phyloP scores from a whole-genome alignment of 2,329 filamentous ascomycete species.

The Fusarium setosum region DNA sequence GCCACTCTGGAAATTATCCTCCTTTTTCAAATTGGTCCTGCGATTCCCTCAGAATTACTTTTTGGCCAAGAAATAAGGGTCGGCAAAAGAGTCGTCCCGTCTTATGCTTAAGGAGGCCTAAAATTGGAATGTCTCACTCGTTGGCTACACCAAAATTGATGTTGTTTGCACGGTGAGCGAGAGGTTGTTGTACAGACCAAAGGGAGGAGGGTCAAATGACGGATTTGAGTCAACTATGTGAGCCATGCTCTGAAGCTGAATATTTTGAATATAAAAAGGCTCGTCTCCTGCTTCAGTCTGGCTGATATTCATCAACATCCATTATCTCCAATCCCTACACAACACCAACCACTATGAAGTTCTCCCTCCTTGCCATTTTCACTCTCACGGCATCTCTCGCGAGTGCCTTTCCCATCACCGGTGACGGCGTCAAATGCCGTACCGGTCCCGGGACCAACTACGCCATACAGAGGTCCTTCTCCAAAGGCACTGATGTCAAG shows the following conservation, averaged over 20 bases:
- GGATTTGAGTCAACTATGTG: background rate
- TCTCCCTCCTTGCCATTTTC: background rate
- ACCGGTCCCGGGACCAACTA: conserved; percentile 11
- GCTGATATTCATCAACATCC: background rate
- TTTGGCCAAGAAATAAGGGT: background rate
- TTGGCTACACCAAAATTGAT: background rate
- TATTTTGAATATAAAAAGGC: background rate
- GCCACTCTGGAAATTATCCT: background rate
- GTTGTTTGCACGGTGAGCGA: background rate
- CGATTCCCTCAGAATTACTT: background rate
- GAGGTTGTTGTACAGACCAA: background rate
- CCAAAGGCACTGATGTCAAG: conserved; percentile 8
- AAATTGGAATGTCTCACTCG: background rate
- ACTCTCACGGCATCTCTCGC: background rate
- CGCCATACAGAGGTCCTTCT: background rate
- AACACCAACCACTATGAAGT: background rate
- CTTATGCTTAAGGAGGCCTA: background rate
- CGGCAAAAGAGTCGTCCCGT: conserved; percentile 1
- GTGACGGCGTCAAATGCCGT: conserved; percentile 16
- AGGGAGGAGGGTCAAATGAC: background rate
- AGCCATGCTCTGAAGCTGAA: background rate
- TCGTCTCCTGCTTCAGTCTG: background rate
- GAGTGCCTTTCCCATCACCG: conserved; percentile 10
- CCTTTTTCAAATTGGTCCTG: background rate
- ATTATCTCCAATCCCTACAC: background rate